phyloP scores from a whole-genome alignment of 1,284 basidiomycete species.

The Tilletia horrida region DNA sequence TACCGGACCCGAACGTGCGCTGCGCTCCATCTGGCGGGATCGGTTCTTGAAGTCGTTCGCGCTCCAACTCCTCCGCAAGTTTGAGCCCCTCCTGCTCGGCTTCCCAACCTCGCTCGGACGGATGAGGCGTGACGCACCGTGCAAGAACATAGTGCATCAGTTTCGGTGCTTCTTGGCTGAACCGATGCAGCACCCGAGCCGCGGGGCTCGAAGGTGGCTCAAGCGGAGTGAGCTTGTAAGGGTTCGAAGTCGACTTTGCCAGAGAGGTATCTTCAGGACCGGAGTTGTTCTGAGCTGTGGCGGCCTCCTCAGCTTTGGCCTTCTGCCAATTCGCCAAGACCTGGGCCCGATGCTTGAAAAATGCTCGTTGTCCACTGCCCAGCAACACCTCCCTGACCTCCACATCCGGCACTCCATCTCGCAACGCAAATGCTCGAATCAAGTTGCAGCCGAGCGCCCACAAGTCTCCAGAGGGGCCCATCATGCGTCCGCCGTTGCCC shows the following conservation, averaged over 20 bases:
- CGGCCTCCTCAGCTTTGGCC: neutral
- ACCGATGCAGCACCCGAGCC: conserved; percentile 38
- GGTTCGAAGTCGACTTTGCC: too few relatives aligned
- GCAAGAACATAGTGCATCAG: conserved; percentile 40
- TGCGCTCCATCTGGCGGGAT: neutral
- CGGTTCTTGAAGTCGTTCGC: conserved; percentile 8
- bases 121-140: conserved; percentile 34
- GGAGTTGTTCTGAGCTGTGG: conserved; percentile 19
- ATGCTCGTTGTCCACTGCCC: conserved; percentile 36
- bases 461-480: conserved; percentile 48
- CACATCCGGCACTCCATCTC: conserved; percentile 46
- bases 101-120: conserved; percentile 31
- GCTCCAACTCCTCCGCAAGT: conserved; percentile 36
- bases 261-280: neutral
- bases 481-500: conserved; percentile 32
- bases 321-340: conserved; percentile 24
- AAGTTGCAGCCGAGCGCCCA: conserved; percentile 51
- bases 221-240: too few relatives aligned
- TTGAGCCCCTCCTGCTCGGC: conserved; percentile 37
- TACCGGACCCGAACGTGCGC: neutral
- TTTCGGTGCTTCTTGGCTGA: conserved; percentile 37
- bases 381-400: conserved; percentile 41
- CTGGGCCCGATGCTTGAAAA: conserved; percentile 33
- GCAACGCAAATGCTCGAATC: conserved; percentile 48
- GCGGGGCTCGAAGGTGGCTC: conserved; percentile 28